Evolutionary conservation across 352 stramenopile species (phyloP).

Genomic region (Hyaloperonospora brassicae): DNA sequence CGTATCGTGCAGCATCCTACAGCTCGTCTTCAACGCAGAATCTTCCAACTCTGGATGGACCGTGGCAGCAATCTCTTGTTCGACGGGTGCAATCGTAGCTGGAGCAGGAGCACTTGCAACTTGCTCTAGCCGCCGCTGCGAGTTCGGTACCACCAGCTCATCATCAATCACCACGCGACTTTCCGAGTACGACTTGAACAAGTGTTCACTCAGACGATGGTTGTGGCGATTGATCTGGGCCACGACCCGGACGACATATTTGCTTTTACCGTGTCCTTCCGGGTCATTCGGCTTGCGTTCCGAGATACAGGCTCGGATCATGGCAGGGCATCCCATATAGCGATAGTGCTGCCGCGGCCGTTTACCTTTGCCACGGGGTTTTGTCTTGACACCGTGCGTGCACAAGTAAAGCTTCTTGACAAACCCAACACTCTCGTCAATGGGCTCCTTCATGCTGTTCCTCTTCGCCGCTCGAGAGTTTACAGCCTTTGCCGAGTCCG

Average conservation of each 20-base stretch:
- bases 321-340: slow-evolving; percentile 77
- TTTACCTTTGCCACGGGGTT: slow-evolving; percentile 75
- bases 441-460: slow-evolving; percentile 79
- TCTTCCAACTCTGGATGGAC: slow-evolving; percentile 45
- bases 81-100: slow-evolving; percentile 18
- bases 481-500: slow-evolving; percentile 70
- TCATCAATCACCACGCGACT: slow-evolving; percentile 82
- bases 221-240: slow-evolving; percentile 84
- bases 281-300: slow-evolving; percentile 48
- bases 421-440: slow-evolving; percentile 78
- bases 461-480: slow-evolving; percentile 72
- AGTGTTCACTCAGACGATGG: slow-evolving; percentile 73
- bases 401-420: slow-evolving; percentile 83
- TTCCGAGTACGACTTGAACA: slow-evolving; percentile 84
- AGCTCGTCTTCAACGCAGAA: slow-evolving; percentile 37
- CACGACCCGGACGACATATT: slow-evolving; percentile 78
- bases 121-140: slow-evolving; percentile 33
- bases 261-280: slow-evolving; percentile 50
- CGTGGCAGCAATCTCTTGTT: slow-evolving; percentile 26
- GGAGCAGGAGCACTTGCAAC: slow-evolving; percentile 4
- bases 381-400: slow-evolving; percentile 79
- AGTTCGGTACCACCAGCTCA: slow-evolving; percentile 49
- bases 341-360: slow-evolving; percentile 71
- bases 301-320: slow-evolving; percentile 79
- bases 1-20: slow-evolving; percentile 23